phyloP scores from a whole-genome alignment of 768 basidiomycete species.

The Suillus fuscotomentosus region DNA sequence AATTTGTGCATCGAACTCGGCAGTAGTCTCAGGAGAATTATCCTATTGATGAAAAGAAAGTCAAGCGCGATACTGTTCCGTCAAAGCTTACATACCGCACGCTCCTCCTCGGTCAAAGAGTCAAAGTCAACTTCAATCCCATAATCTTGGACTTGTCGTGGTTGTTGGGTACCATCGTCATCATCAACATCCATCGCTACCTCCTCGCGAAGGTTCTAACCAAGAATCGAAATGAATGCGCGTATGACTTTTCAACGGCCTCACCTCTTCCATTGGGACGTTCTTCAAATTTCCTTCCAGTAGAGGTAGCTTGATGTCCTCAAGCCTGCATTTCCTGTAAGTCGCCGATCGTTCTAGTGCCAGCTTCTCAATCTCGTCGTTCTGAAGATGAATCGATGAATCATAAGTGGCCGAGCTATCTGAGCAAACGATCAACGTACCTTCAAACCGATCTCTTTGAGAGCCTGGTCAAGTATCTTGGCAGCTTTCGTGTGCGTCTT shows the following conservation, averaged over 20 bases:
- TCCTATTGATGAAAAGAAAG: constrained; percentile 36
- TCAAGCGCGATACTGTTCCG: background rate
- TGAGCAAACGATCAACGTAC: constrained; percentile 39
- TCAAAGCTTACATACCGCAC: constrained; percentile 45
- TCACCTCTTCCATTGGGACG: constrained; percentile 94
- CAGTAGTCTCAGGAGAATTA: constrained; percentile 60
- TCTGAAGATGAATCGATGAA: constrained; percentile 35
- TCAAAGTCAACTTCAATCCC: constrained; percentile 90
- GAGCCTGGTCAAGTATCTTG: constrained; percentile 77
- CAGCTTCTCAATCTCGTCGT: constrained; percentile 89
- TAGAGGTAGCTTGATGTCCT: constrained; percentile 86
- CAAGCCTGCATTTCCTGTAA: constrained; percentile 91
- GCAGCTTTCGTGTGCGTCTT: constrained; percentile 64
- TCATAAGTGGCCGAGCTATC: background rate
- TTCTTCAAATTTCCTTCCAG: constrained; percentile 72
- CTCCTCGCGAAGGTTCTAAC: constrained; percentile 76
- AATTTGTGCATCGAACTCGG: constrained; percentile 73
- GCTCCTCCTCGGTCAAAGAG: constrained; percentile 70
- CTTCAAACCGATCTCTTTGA: constrained; percentile 87
- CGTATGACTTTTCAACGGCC: constrained; percentile 8
- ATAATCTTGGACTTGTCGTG: constrained; percentile 72
- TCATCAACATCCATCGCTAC: constrained; percentile 92
- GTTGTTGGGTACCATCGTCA: constrained; percentile 73
- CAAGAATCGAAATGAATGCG: constrained; percentile 8
- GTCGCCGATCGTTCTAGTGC: constrained; percentile 81